Evolutionary conservation across 192 early-diverging fungal species (phyloP), one percentile per base, ranked within the genome.

Genomic region (Pilobolus umbonatus): DNA sequence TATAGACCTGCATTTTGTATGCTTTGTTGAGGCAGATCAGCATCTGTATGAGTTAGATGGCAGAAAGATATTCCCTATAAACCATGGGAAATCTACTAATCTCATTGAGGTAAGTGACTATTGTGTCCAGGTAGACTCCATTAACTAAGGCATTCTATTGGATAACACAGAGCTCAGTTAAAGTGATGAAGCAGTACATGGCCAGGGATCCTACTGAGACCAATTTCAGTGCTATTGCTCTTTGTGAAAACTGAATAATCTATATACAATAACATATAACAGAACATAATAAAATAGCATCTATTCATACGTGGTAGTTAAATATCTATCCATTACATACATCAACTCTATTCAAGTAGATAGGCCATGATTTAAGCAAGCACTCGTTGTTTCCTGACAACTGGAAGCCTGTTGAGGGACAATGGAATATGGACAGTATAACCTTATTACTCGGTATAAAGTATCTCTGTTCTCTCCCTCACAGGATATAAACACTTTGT

Each of bases 31-130:
- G 28, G 75, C 82, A 5, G 88, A 90, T 25, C 89, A 89, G 29
- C 68, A 80, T 5, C 35, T 98, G 6, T 94, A 88, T 57, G 94
- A 98, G 67, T 71, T 97, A 49, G 96, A 98, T 66, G 95, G 93
- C 30, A 75, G 83, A 31, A 88, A 86, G 44, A 70, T 74, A 3
- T 85, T 79, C 26, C 96, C 96, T 22, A 85, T 97, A 54, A 84
- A 91, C 69, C 93, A 92, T 61, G 94, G 94, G 1, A 64, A 70
- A 26, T 74, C 75, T 17, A 65, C 69, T 2, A 72, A 88, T 56
- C 67, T 91, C 29, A 68, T 93, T 12, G 48, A 63, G 64, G 84
- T 82, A 69, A 39, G 59, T 60, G 9, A 4, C 22, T 40, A 40
- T 40, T 17, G n/a, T n/a, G n/a, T n/a, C n/a, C n/a, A n/a, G n/a